Percentiles rank a stretch among this genome's conserved stretches.
These are phyloP conservation scores for Exophiala sp. DNA, from an alignment of 2,329 filamentous ascomycete species.

Conservation along the genomic window DNA sequence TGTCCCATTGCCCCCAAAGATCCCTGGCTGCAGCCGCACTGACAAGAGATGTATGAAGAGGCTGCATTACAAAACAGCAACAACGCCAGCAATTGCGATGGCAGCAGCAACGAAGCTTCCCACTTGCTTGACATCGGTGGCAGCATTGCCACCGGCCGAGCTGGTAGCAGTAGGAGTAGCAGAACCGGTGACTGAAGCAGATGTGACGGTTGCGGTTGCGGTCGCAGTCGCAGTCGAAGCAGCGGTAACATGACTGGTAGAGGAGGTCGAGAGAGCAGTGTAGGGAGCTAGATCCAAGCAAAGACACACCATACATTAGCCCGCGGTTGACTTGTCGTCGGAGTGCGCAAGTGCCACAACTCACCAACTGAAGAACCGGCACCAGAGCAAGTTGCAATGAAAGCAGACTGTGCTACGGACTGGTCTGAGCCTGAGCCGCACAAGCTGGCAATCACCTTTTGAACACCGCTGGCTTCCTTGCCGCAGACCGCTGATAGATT, in stretches of 20 bases:
- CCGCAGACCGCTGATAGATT: slow-evolving; percentile 39
- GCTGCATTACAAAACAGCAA: slow-evolving; percentile 37
- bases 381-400: slow-evolving; percentile 36
- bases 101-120: slow-evolving; percentile 34
- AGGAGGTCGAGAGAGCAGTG: slow-evolving; percentile 31
- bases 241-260: slow-evolving; percentile 28
- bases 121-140: slow-evolving; percentile 32
- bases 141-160: slow-evolving; percentile 30
- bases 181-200: slow-evolving; percentile 12
- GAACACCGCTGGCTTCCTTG: slow-evolving; percentile 32
- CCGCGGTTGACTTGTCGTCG: too few relatives aligned
- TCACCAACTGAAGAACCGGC: slow-evolving; percentile 40
- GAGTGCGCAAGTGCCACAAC: slow-evolving; percentile 19
- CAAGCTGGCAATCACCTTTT: slow-evolving; percentile 34
- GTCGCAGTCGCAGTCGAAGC: slow-evolving; percentile 24
- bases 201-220: slow-evolving; percentile 18
- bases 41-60: too few relatives aligned
- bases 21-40: too few relatives aligned
- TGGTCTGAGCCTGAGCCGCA: slow-evolving; percentile 32
- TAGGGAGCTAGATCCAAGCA: slow-evolving; percentile 22
- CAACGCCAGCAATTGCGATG: slow-evolving; percentile 39
- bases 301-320: slow-evolving; percentile 12
- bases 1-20: too few relatives aligned
- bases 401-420: slow-evolving; percentile 36
- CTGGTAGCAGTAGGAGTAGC: slow-evolving; percentile 28